phyloP scores from a whole-genome alignment of 2,329 filamentous ascomycete genomes.

The Phaeophleospora eucalypticola region DNA sequence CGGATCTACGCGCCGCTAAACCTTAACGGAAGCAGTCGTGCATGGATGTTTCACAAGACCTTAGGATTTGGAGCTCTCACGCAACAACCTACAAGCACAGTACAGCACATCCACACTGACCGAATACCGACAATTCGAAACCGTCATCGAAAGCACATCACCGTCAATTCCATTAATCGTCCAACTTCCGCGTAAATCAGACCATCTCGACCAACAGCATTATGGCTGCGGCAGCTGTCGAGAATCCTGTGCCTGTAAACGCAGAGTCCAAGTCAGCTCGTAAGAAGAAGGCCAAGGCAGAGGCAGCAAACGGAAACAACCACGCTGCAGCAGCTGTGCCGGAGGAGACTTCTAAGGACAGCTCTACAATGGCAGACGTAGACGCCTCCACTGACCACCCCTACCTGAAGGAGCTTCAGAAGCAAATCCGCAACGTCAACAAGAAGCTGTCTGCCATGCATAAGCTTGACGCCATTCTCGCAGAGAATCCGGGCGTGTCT shows the following conservation, averaged over 20 bases:
- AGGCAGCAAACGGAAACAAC: constrained; percentile 28
- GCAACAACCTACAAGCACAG: neutral
- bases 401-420: constrained; percentile 84
- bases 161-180: neutral
- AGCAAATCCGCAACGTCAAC: constrained; percentile 87
- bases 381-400: constrained; percentile 66
- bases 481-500: constrained; percentile 64
- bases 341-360: constrained; percentile 20
- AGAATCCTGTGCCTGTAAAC: constrained; percentile 41
- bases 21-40: neutral
- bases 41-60: neutral
- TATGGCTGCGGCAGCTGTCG: constrained; percentile 63
- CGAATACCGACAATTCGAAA: too few relatives aligned
- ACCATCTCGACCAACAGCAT: constrained; percentile 14
- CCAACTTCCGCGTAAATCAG: neutral
- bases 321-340: constrained; percentile 16
- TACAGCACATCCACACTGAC: too few relatives aligned
- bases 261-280: constrained; percentile 49
- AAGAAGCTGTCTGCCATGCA: constrained; percentile 83
- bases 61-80: neutral
- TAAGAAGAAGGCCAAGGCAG: constrained; percentile 44
- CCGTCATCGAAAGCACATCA: too few relatives aligned
- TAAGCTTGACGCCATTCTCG: constrained; percentile 67
- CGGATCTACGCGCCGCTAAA: neutral
- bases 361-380: constrained; percentile 23